Evolutionary conservation across 352 stramenopile species (phyloP).

Genomic region (Globisporangium irregulare): DNA sequence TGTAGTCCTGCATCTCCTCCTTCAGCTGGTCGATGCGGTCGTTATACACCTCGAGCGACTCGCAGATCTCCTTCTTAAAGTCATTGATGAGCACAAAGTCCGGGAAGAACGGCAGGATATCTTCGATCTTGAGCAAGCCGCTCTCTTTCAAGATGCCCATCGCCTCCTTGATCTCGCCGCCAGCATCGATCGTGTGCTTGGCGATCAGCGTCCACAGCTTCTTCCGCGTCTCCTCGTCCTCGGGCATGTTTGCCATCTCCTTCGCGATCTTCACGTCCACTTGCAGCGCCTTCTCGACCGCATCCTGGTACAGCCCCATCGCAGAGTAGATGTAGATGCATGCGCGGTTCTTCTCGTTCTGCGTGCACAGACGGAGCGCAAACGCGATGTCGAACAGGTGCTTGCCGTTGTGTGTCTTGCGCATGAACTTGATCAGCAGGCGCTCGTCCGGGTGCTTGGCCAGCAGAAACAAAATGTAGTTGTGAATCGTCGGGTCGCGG

Average conservation of each 20-base stretch:
- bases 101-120: conserved; percentile 93
- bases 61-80: conserved; percentile 95
- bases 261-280: conserved; percentile 93
- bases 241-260: conserved; percentile 89
- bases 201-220: conserved; percentile 94
- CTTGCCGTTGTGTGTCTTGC: conserved; percentile 83
- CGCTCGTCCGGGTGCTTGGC: conserved; percentile 88
- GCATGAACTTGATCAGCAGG: conserved; percentile 89
- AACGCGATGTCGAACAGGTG: conserved; percentile 92
- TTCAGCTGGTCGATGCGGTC: conserved; percentile 91
- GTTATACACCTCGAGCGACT: conserved; percentile 90
- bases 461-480: conserved; percentile 90
- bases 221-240: conserved; percentile 88
- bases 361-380: conserved; percentile 88
- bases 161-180: conserved; percentile 78
- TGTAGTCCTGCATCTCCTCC: conserved; percentile 93
- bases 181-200: conserved; percentile 90
- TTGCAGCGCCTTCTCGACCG: conserved; percentile 88
- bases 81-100: conserved; percentile 95
- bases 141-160: conserved; percentile 88
- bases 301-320: conserved; percentile 91
- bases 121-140: conserved; percentile 90
- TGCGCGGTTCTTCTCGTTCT: conserved; percentile 90
- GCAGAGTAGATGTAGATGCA: conserved; percentile 95
- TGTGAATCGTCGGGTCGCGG: conserved; percentile 90